Percentiles rank a stretch among this genome's conserved stretches.
These are phyloP conservation scores for Micractinium sp. DNA, from an alignment of 139 green algal species.

Conservation along the genomic window DNA sequence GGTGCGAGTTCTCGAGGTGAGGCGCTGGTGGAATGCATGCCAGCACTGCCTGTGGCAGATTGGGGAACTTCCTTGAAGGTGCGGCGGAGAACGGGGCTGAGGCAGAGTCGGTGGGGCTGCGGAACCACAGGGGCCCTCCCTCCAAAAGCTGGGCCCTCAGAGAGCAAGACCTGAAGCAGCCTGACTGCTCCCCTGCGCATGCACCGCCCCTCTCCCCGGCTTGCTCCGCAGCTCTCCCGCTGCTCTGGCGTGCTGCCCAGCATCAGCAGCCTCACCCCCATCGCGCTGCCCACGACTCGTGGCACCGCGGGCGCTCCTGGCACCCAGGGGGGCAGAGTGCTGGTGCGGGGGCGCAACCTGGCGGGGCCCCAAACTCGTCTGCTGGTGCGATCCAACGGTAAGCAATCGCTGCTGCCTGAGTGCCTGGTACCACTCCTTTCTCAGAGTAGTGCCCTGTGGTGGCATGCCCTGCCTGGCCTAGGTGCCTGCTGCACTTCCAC, in stretches of 20 bases:
- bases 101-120: no score
- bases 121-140: no score
- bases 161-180: no score
- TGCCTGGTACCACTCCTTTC: no score
- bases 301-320: not conserved
- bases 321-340: not conserved
- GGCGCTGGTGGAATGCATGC: no score
- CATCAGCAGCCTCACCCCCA: constrained; percentile 1
- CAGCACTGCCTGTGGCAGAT: no score
- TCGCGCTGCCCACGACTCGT: not conserved
- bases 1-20: not conserved
- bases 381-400: constrained; percentile 6
- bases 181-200: not conserved
- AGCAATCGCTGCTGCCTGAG: not conserved
- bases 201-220: not conserved
- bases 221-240: not conserved
- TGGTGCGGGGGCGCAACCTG: constrained; percentile 17
- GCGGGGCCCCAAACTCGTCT: not conserved
- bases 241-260: constrained; percentile 11
- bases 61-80: no score
- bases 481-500: no score
- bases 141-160: no score
- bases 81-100: no score
- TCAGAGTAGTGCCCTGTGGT: not conserved
- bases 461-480: no score